Conservation (phyloP, 257 asterid species). For the Solanum chilense region DNA sequence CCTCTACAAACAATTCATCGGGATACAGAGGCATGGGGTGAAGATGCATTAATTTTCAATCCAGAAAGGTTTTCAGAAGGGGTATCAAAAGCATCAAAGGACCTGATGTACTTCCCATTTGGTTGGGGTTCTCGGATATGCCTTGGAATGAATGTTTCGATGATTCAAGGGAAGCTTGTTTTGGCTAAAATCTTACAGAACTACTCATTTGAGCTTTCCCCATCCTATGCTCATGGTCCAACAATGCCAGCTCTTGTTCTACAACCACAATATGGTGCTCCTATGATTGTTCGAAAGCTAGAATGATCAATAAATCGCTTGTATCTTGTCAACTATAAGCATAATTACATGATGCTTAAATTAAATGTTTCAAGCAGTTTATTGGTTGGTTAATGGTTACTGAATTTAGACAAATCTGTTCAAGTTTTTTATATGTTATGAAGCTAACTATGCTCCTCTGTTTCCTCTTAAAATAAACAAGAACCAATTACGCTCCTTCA, state of each 20-base stretch:
- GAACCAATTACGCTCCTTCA: too few relatives aligned
- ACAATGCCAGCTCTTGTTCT: not conserved
- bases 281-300: not conserved
- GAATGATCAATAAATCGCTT: not conserved
- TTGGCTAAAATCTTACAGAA: not conserved
- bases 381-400: too few relatives aligned
- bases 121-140: slow-evolving; percentile 7
- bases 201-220: not conserved
- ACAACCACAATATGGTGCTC: slow-evolving; percentile 1
- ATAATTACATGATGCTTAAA: too few relatives aligned
- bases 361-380: too few relatives aligned
- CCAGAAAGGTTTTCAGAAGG: slow-evolving; percentile 4
- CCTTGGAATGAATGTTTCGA: not conserved
- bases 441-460: too few relatives aligned
- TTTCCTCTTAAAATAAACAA: too few relatives aligned
- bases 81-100: not conserved
- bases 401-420: too few relatives aligned
- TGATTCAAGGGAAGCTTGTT: not conserved
- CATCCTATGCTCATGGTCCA: not conserved
- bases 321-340: too few relatives aligned
- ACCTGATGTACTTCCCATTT: not conserved
- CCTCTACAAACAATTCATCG: slow-evolving; percentile 1
- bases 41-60: not conserved
- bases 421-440: too few relatives aligned
- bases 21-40: slow-evolving; percentile 1